These are phyloP conservation scores for Ophiostoma sp. DNA, from an alignment of 2,329 filamentous ascomycete species.

Conservation along the genomic window DNA sequence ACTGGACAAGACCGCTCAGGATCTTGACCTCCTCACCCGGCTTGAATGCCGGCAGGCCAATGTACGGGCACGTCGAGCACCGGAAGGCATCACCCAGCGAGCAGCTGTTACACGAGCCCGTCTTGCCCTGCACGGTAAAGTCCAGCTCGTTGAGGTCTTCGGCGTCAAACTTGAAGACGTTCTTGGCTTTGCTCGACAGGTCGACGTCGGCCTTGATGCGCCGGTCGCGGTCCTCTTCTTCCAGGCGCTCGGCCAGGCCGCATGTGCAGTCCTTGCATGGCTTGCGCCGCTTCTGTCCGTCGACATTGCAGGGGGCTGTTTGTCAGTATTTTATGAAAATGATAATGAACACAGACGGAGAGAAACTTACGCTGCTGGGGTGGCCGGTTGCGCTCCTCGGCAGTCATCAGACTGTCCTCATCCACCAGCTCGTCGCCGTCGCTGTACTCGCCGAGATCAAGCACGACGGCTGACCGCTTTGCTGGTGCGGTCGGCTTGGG, in stretches of 20 bases:
- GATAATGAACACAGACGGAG: background rate
- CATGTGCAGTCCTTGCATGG: slow-evolving; percentile 98
- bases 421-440: slow-evolving; percentile 83
- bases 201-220: slow-evolving; percentile 33
- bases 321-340: slow-evolving; percentile 16
- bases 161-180: slow-evolving; percentile 60
- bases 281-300: slow-evolving; percentile 78
- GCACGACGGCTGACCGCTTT: slow-evolving; percentile 25
- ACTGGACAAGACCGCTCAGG: slow-evolving; percentile 77
- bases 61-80: slow-evolving; percentile 70
- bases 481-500: background rate
- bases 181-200: slow-evolving; percentile 27
- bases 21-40: slow-evolving; percentile 90
- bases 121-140: slow-evolving; percentile 96
- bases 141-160: slow-evolving; percentile 87
- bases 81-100: slow-evolving; percentile 85
- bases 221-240: slow-evolving; percentile 65
- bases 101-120: slow-evolving; percentile 84
- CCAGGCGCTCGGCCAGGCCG: slow-evolving; percentile 77
- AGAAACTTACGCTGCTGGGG: slow-evolving; percentile 69
- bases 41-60: slow-evolving; percentile 92
- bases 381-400: slow-evolving; percentile 73
- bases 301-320: slow-evolving; percentile 73
- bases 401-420: slow-evolving; percentile 79
- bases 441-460: slow-evolving; percentile 49